Conservation (phyloP, 805 yeast genomes). For the Sungouiella thailandica region DNA sequence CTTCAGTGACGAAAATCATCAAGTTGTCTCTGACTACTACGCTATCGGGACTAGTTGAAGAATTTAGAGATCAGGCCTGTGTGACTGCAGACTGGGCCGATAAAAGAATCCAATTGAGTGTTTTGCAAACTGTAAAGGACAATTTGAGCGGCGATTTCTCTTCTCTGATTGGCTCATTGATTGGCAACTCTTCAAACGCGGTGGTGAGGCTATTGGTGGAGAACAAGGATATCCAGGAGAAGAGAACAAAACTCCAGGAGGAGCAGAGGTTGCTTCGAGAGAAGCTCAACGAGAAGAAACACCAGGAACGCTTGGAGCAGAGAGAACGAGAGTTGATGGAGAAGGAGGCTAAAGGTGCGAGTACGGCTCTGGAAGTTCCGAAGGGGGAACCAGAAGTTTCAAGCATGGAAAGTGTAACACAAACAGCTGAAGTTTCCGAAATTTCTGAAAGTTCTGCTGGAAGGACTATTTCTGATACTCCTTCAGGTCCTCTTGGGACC, state of each 20-base stretch:
- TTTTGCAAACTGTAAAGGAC: constrained; percentile 6
- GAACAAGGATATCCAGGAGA: not conserved
- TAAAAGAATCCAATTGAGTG: constrained; percentile 14
- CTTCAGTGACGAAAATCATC: constrained; percentile 5
- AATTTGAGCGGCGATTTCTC: constrained; percentile 5
- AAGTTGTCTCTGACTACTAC: constrained; percentile 3
- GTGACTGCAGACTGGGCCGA: constrained; percentile 16
- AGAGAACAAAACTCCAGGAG: constrained; percentile 2
- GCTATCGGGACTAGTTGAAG: constrained; percentile 3
- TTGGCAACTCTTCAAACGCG: constrained; percentile 13
- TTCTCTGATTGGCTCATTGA: constrained; percentile 7
- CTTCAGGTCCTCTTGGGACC: not conserved
- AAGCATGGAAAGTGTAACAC: too few relatives aligned
- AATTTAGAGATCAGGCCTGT: constrained; percentile 3
- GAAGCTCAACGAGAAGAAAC: constrained; percentile 2
- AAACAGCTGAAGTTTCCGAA: not conserved
- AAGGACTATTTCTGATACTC: too few relatives aligned
- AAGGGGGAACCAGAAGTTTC: not conserved
- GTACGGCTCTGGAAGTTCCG: not conserved
- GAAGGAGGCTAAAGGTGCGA: not conserved
- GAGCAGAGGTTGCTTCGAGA: constrained; percentile 4
- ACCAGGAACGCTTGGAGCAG: not conserved
- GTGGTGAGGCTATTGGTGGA: constrained; percentile 11
- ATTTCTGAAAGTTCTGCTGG: too few relatives aligned
- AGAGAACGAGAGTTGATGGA: not conserved